Evolutionary conservation across 495 filamentous ascomycete genomes (phyloP).

Genomic region (Penicillium soppii): DNA sequence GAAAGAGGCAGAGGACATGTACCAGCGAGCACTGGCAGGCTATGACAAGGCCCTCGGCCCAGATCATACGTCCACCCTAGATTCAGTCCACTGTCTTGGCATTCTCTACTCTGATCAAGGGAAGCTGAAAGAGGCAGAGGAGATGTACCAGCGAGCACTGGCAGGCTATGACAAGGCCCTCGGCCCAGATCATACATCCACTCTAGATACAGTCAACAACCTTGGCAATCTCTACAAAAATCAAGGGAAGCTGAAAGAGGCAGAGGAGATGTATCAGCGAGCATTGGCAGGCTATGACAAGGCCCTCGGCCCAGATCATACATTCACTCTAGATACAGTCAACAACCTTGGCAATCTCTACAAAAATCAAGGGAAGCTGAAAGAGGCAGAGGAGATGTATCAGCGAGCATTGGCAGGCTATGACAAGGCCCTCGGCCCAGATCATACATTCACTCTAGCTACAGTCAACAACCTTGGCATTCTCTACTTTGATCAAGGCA

Average conservation of each 20-base stretch:
- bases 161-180: constrained; percentile 31
- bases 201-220: constrained; percentile 31
- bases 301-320: constrained; percentile 33
- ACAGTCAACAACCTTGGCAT: constrained; percentile 34
- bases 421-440: constrained; percentile 35
- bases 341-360: constrained; percentile 38
- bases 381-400: constrained; percentile 39
- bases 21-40: constrained; percentile 31
- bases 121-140: constrained; percentile 33
- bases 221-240: constrained; percentile 31
- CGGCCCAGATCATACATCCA: constrained; percentile 29
- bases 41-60: constrained; percentile 29
- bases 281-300: constrained; percentile 35
- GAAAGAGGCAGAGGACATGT: constrained; percentile 36
- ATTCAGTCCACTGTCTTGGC: constrained; percentile 32
- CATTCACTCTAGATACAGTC: constrained; percentile 32
- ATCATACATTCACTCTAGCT: constrained; percentile 32
- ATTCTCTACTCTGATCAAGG: constrained; percentile 28
- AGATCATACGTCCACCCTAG: constrained; percentile 31
- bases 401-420: constrained; percentile 23
- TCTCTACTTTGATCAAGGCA: constrained; percentile 27
- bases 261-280: constrained; percentile 37
- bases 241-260: constrained; percentile 37
- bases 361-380: constrained; percentile 31
- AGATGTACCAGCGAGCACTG: constrained; percentile 35